Evolutionary conservation across 495 filamentous ascomycete genomes (phyloP), one percentile per base, ranked within the genome.

Genomic region (Chlorociboria aeruginascens): DNA sequence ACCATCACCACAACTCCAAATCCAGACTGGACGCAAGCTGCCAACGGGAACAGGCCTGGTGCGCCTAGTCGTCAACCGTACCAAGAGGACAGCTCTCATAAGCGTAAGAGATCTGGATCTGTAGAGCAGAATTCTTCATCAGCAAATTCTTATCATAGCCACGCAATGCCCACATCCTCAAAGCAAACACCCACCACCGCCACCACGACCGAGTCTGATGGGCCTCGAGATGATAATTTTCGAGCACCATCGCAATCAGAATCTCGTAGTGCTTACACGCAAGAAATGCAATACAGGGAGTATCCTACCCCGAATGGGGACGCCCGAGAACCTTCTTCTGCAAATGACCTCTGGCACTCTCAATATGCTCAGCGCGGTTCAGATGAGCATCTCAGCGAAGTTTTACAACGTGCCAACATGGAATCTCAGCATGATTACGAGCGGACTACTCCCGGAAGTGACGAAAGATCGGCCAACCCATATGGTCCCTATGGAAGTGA

Each of bases 51-150:
- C 7, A 29, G 51, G 12, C 42, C 48, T 32, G 28, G 52, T 3
- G 51, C 53, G 32, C 58, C 49, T 16, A 46, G 44, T 17, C 52
- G 67, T 11, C 39, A 61, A 13, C n/a, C 48, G 35, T 66, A 69
- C 52, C 41, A 63, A 4, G 66, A 69, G 13, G 72, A 75, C 43
- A 48, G 49, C 4, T 61, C 66, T 14, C 69, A 74, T 52, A 78
- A 78, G 57, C 70, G 74, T 50, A 78, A 76, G 57, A 65, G 74
- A 36, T 72, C 72, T 37, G 54, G 60, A 10, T 72, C 72, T 31
- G 57, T 66, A 37, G 72, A 69, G 20, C 49, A 28, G 51, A 61
- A 56, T 57, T 51, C 46, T 16, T 47, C 57, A n/a, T 55, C 56
- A 7, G 47, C 52, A 7, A 53, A 50, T 38, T 54, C 56, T 9